phyloP scores from a whole-genome alignment of 352 stramenopile genomes.

The Phytophthora lateralis region DNA sequence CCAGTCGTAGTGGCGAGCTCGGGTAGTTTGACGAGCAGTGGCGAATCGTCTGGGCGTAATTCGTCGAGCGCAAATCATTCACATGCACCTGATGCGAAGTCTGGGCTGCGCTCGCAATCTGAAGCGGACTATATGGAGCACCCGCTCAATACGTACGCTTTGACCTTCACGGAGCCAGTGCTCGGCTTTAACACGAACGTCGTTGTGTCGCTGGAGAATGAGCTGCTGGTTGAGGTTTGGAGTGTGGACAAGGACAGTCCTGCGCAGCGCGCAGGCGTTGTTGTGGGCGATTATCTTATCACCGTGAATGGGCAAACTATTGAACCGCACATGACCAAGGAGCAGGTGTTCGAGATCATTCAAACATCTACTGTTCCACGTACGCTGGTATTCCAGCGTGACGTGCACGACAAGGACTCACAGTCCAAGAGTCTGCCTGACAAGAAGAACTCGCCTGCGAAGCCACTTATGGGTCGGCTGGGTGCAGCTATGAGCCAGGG shows the following conservation, averaged over 20 bases:
- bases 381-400: constrained; percentile 63
- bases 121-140: constrained; percentile 34
- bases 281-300: constrained; percentile 59
- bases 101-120: constrained; percentile 42
- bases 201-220: constrained; percentile 53
- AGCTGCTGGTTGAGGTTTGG: constrained; percentile 58
- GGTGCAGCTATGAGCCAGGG: constrained; percentile 68
- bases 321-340: constrained; percentile 63
- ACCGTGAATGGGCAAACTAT: constrained; percentile 70
- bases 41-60: constrained; percentile 40
- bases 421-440: constrained; percentile 44
- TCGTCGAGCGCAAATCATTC: constrained; percentile 44
- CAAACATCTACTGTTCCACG: constrained; percentile 49
- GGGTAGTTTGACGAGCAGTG: constrained; percentile 37
- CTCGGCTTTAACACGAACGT: constrained; percentile 65
- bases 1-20: constrained; percentile 27
- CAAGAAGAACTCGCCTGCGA: constrained; percentile 44
- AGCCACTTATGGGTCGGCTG: constrained; percentile 55
- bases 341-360: constrained; percentile 70
- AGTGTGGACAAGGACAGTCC: constrained; percentile 61
- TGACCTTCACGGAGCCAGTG: constrained; percentile 66
- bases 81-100: constrained; percentile 17
- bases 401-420: constrained; percentile 41
- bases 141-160: constrained; percentile 53
- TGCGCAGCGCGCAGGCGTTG: constrained; percentile 57